Evolutionary conservation across 148 eudicot species (phyloP), one percentile per base, ranked within the genome.

Genomic region (Mesembryanthemum crystallinum): DNA sequence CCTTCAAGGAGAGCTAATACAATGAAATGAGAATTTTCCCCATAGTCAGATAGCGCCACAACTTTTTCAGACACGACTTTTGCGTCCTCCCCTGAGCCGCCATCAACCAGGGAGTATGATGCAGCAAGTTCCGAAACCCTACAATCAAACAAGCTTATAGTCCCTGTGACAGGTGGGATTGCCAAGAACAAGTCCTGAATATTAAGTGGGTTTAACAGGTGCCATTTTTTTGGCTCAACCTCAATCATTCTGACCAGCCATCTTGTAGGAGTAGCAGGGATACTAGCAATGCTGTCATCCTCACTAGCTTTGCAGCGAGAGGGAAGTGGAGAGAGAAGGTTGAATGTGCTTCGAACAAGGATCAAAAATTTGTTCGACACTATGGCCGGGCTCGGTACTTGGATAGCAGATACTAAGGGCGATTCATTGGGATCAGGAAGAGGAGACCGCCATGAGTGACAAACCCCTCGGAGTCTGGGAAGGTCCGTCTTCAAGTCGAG

Each of bases 401-500:
- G n/a, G n/a, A n/a, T n/a, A n/a, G n/a, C n/a, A n/a, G n/a, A n/a
- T n/a, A n/a, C n/a, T n/a, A n/a, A n/a, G n/a, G n/a, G n/a, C n/a
- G n/a, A n/a, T n/a, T n/a, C n/a, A n/a, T n/a, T n/a, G n/a, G n/a
- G n/a, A n/a, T n/a, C n/a, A 42, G 66, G 66, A 17, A 59, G 66
- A 37, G 29, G 12, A 1, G 66, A 58, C 37, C 75, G 52, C 75
- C 66, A 72, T n/a, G 52, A 43, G 3, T 54, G 6, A 24, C 75
- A 72, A 39, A 72, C 66, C 6, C 75, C 55, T 58, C 75, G n/a
- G 20, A 72, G 66, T 4, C 66, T 54, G 25, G 66, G 20, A 35
- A 72, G 75, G 51, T 72, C 66, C 9, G 55, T 37, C 10, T 59
- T 61, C 24, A 12, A 33, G 66, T 42, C 12, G 7, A 71, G 63